Percentiles rank a stretch among this genome's conserved stretches.
phyloP scores from a whole-genome alignment of 192 early-diverging fungal species.

The Irineochytrium annulatum region DNA sequence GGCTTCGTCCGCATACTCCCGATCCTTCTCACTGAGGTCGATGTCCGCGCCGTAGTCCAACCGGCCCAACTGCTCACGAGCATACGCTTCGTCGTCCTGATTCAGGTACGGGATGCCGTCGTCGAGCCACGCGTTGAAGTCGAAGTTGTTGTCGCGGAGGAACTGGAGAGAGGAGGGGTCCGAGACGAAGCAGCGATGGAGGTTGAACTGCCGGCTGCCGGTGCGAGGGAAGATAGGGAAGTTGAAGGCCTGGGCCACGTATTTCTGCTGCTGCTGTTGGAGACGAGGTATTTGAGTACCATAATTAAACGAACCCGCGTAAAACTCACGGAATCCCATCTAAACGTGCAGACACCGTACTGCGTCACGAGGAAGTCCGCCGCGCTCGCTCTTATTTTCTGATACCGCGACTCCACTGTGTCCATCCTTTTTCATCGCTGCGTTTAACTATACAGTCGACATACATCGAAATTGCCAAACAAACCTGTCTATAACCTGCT shows the following conservation, averaged over 20 bases:
- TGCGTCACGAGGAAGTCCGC: constrained; percentile 63
- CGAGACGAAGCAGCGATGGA: constrained; percentile 50
- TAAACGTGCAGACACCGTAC: constrained; percentile 81
- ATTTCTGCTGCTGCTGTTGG: constrained; percentile 37
- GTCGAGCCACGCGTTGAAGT: constrained; percentile 86
- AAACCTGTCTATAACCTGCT: no score
- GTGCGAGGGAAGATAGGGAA: constrained; percentile 79
- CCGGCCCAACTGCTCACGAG: constrained; percentile 12
- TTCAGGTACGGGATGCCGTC: constrained; percentile 75
- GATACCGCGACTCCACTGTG: constrained; percentile 52
- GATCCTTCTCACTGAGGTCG: constrained; percentile 47
- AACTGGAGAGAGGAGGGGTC: constrained; percentile 67
- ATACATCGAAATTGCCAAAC: no score
- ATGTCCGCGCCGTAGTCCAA: constrained; percentile 35
- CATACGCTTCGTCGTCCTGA: constrained; percentile 50
- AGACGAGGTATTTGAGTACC: no score
- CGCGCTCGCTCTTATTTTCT: constrained; percentile 47
- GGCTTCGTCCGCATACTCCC: constrained; percentile 42
- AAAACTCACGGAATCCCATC: no score
- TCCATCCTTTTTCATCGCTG: no score
- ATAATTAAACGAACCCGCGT: no score
- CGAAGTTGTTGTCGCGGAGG: constrained; percentile 70
- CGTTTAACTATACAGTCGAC: no score
- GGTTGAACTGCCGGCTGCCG: constrained; percentile 38
- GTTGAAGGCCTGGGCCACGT: constrained; percentile 80